Evolutionary conservation across 257 asterid species (phyloP).

Genomic region (Gardenia jasminoides): DNA sequence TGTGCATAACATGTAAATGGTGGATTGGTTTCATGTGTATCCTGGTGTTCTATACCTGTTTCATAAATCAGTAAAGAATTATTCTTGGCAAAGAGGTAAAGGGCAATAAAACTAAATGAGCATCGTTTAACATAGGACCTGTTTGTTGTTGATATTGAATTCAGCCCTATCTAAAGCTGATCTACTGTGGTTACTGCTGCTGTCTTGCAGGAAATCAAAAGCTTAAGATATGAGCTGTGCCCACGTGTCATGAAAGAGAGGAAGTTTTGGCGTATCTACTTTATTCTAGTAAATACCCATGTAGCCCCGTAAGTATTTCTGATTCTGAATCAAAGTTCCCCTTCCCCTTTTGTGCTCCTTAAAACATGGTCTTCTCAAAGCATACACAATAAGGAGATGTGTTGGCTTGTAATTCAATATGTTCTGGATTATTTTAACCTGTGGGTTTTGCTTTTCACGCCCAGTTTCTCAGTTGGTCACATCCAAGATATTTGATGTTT

Average conservation of each 20-base stretch:
- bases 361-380: neutral
- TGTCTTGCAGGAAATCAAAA: slow-evolving; percentile 72
- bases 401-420: neutral
- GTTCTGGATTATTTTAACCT: neutral
- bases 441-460: neutral
- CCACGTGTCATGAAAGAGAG: slow-evolving; percentile 91
- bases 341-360: neutral
- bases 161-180: neutral
- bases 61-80: neutral
- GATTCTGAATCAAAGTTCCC: slow-evolving; percentile 7
- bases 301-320: slow-evolving; percentile 68
- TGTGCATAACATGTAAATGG: neutral
- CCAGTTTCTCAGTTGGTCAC: neutral
- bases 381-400: neutral
- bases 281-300: slow-evolving; percentile 76
- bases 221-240: slow-evolving; percentile 75
- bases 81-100: neutral
- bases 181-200: neutral
- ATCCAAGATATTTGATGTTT: no score
- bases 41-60: neutral
- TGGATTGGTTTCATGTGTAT: neutral
- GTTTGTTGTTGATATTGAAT: neutral
- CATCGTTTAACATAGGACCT: neutral
- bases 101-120: neutral
- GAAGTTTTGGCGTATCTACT: slow-evolving; percentile 94